Conservation (phyloP, 208 protist species). For the Sergeia podlipaevii region DNA sequence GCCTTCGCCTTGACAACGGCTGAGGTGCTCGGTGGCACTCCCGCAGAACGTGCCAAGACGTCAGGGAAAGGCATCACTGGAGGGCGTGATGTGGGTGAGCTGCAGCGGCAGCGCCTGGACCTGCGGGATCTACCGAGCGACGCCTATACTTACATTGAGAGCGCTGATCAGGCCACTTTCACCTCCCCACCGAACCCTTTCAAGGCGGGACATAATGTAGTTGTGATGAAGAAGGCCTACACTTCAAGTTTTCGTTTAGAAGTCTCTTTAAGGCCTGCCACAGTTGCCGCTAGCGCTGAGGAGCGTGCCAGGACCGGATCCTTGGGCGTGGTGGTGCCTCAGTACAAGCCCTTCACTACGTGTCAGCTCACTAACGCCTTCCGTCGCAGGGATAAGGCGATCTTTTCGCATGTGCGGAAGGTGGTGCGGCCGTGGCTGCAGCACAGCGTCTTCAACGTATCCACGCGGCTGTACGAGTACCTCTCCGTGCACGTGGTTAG, state of each 20-base stretch:
- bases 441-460: constrained; percentile 30
- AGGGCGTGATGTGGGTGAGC: constrained; percentile 17
- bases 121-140: constrained; percentile 38
- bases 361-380: constrained; percentile 84
- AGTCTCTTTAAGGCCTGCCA: constrained; percentile 57
- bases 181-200: constrained; percentile 2
- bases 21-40: constrained; percentile 27
- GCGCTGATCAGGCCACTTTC: constrained; percentile 26
- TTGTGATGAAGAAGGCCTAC: constrained; percentile 74
- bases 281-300: constrained; percentile 4
- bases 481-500: constrained; percentile 33
- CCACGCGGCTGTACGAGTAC: constrained; percentile 41
- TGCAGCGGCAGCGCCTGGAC: constrained; percentile 36
- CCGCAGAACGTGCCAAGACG: constrained; percentile 30
- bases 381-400: constrained; percentile 59
- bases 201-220: constrained; percentile 37
- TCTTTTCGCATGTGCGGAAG: constrained; percentile 40
- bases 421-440: constrained; percentile 38
- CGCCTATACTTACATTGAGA: constrained; percentile 41
- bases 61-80: constrained; percentile 31
- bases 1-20: constrained; percentile 31
- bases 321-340: constrained; percentile 18
- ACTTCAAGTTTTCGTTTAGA: constrained; percentile 67
- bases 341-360: constrained; percentile 44
- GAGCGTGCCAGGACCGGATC: background rate